These are phyloP conservation scores for Alternaria burnsii DNA, from an alignment of 2,329 filamentous ascomycete species.

Conservation along the genomic window DNA sequence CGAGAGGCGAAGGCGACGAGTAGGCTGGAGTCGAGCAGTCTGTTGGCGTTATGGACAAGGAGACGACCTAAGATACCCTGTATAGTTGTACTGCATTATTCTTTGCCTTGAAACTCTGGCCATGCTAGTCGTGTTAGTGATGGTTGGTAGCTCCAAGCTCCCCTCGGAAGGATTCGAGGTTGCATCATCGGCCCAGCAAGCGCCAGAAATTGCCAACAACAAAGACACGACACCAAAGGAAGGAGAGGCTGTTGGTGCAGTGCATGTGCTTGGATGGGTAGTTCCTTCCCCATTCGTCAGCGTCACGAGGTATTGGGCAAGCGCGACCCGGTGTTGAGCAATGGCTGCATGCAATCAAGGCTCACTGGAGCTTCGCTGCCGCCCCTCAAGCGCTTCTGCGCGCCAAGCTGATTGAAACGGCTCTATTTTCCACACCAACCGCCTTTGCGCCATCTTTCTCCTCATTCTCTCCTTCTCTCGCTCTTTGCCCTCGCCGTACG, in stretches of 20 bases:
- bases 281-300: conserved; percentile 13
- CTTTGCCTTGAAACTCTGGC: background rate
- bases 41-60: background rate
- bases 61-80: background rate
- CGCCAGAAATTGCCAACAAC: background rate
- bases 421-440: conserved; percentile 25
- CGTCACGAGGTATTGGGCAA: conserved; percentile 6
- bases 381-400: conserved; percentile 14
- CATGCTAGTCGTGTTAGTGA: background rate
- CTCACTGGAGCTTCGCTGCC: conserved; percentile 6
- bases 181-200: conserved; percentile 16
- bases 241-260: background rate
- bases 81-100: conserved; percentile 1
- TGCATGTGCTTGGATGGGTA: background rate
- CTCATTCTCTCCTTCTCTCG: conserved; percentile 1
- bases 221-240: background rate
- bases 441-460: conserved; percentile 7
- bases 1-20: conserved; percentile 21
- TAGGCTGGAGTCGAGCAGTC: background rate
- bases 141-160: conserved; percentile 2
- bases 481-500: background rate
- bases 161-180: conserved; percentile 11
- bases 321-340: conserved; percentile 1
- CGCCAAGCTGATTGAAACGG: conserved; percentile 26
- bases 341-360: conserved; percentile 17